These are phyloP conservation scores for Fusarium sp. DNA, from an alignment of 2,329 filamentous ascomycete species.

Conservation along the genomic window DNA sequence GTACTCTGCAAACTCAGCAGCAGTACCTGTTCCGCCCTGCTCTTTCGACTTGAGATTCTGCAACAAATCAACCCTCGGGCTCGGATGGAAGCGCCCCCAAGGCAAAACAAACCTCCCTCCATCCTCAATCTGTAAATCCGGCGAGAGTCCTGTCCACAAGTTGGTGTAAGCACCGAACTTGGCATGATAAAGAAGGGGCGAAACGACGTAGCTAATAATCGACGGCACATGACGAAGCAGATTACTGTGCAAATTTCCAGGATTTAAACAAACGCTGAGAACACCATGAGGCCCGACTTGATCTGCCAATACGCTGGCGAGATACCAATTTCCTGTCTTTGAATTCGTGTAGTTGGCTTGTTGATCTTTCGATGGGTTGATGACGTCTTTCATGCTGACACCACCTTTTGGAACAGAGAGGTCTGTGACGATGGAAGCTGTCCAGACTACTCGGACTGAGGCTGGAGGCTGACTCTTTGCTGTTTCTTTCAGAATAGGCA, in stretches of 20 bases:
- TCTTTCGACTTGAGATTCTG: constrained; percentile 13
- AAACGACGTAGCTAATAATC: not conserved
- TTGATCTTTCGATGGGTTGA: not conserved
- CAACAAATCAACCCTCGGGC: constrained; percentile 14
- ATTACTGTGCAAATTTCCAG: constrained; percentile 27
- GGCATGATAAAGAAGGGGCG: constrained; percentile 19
- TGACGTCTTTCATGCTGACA: constrained; percentile 13
- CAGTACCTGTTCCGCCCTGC: constrained; percentile 16
- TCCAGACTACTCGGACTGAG: constrained; percentile 31
- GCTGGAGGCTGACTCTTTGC: not conserved
- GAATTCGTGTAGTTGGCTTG: constrained; percentile 28
- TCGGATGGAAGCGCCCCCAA: constrained; percentile 20
- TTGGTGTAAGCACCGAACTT: constrained; percentile 23
- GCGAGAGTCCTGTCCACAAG: constrained; percentile 14
- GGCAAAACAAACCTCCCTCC: constrained; percentile 24
- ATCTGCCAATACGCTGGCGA: constrained; percentile 9
- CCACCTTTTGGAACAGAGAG: constrained; percentile 17
- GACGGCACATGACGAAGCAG: constrained; percentile 26
- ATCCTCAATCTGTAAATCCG: constrained; percentile 17
- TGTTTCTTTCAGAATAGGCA: constrained; percentile 2
- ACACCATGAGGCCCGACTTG: constrained; percentile 6
- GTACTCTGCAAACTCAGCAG: constrained; percentile 21
- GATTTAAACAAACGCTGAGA: constrained; percentile 24
- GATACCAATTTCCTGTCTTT: constrained; percentile 36
- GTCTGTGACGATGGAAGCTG: constrained; percentile 26